A percentile compares a stretch with the other conserved stretches of the same genome.
These are phyloP conservation scores for Crepidotus variabilis DNA, from an alignment of 768 basidiomycete species.

Conservation along the genomic window DNA sequence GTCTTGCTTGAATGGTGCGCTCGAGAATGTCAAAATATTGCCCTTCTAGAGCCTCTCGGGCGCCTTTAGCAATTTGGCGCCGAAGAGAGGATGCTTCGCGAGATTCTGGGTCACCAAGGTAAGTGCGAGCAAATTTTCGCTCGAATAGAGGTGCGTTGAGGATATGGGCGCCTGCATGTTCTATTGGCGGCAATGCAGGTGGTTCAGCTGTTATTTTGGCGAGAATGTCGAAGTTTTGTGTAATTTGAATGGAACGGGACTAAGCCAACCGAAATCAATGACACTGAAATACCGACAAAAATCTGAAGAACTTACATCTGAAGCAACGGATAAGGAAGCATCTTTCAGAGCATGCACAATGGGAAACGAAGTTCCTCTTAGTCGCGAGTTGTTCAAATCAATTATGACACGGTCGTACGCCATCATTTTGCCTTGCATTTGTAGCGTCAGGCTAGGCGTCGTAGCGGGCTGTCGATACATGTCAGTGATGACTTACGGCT, in stretches of 20 bases:
- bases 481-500: no score
- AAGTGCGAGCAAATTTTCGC: slow-evolving; percentile 77
- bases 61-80: slow-evolving; percentile 73
- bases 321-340: slow-evolving; percentile 55
- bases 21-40: slow-evolving; percentile 87
- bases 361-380: slow-evolving; percentile 71
- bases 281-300: not conserved
- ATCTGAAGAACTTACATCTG: slow-evolving; percentile 43
- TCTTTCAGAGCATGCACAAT: slow-evolving; percentile 70
- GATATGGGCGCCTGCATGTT: slow-evolving; percentile 79
- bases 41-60: slow-evolving; percentile 79
- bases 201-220: slow-evolving; percentile 76
- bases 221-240: slow-evolving; percentile 70
- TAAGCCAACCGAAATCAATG: slow-evolving; percentile 17
- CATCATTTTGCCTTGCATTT: slow-evolving; percentile 96
- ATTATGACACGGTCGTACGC: slow-evolving; percentile 82
- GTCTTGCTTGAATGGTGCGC: slow-evolving; percentile 74
- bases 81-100: slow-evolving; percentile 65
- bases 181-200: slow-evolving; percentile 67
- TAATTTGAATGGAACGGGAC: slow-evolving; percentile 55
- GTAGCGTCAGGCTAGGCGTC: slow-evolving; percentile 58
- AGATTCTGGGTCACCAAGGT: slow-evolving; percentile 64
- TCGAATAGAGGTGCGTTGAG: slow-evolving; percentile 77
- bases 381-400: slow-evolving; percentile 71
- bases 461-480: slow-evolving; percentile 23